These are phyloP conservation scores for Moesziomyces sp. DNA, from an alignment of 1,284 basidiomycete species.

Conservation along the genomic window DNA sequence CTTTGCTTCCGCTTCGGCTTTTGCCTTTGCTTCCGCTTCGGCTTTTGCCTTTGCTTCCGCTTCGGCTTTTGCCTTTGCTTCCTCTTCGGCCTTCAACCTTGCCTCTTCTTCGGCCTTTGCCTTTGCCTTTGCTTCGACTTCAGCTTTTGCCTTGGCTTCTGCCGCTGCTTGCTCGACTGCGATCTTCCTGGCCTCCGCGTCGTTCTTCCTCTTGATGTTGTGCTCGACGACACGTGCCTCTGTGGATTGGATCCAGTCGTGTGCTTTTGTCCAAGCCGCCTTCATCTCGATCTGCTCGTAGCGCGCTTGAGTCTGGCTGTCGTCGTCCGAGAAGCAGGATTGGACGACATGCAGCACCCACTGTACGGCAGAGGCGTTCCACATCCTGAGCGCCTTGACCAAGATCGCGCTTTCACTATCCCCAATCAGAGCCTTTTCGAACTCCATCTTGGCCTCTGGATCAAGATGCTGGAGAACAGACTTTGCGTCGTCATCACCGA, in stretches of 20 bases:
- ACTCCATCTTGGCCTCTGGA: not conserved
- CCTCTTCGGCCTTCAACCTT: conserved; percentile 1
- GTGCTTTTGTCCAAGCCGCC: not conserved
- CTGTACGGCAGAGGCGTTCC: conserved; percentile 19
- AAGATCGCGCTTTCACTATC: conserved; percentile 17
- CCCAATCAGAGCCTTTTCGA: conserved; percentile 13
- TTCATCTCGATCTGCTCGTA: not conserved
- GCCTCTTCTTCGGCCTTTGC: conserved; percentile 6
- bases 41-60: not conserved
- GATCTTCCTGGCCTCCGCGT: conserved; percentile 10
- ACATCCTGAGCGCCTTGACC: conserved; percentile 14
- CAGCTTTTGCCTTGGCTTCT: not conserved
- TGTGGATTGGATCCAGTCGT: conserved; percentile 11
- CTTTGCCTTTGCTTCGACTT: conserved; percentile 3
- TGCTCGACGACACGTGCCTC: not conserved
- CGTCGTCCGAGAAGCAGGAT: conserved; percentile 11
- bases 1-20: conserved; percentile 1
- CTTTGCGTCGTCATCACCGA: conserved; percentile 10
- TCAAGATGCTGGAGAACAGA: conserved; percentile 6
- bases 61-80: conserved; percentile 6
- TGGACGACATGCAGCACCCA: conserved; percentile 24
- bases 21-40: not conserved
- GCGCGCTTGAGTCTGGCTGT: not conserved
- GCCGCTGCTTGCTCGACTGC: conserved; percentile 7
- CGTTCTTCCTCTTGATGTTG: conserved; percentile 5